Evolutionary conservation across 2,329 filamentous ascomycete species (phyloP).

Genomic region (Sporothrix sp.): DNA sequence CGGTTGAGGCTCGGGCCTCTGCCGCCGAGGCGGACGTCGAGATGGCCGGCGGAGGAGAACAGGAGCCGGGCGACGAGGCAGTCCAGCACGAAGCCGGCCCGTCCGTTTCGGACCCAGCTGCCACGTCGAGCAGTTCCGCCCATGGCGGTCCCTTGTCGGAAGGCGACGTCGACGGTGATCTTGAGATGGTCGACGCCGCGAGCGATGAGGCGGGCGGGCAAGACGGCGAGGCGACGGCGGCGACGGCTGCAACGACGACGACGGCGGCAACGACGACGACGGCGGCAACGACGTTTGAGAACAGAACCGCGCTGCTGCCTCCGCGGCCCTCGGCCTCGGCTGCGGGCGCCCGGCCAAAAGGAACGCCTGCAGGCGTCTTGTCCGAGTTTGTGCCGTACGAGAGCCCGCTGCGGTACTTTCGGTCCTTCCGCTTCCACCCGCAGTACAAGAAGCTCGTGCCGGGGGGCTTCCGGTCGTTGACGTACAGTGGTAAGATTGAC

Average conservation of each 20-base stretch:
- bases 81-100: background rate
- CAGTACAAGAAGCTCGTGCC: conserved; percentile 58
- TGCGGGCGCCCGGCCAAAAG: background rate
- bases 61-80: background rate
- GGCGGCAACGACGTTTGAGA: conserved; percentile 23
- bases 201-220: conserved; percentile 7
- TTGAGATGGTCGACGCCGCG: background rate
- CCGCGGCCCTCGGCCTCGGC: background rate
- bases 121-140: too few relatives aligned
- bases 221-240: background rate
- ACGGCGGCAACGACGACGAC: conserved; percentile 2
- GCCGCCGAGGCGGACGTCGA: too few relatives aligned
- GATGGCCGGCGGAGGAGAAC: too few relatives aligned
- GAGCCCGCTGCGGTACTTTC: conserved; percentile 74
- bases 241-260: background rate
- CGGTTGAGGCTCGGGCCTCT: too few relatives aligned
- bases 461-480: conserved; percentile 78
- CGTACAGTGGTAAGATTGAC: conserved; percentile 88
- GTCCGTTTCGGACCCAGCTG: background rate
- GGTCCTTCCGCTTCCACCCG: conserved; percentile 83
- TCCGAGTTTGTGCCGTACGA: conserved; percentile 52
- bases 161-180: background rate
- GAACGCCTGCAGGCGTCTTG: background rate
- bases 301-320: too few relatives aligned
- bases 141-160: too few relatives aligned